phyloP scores from a whole-genome alignment of 495 filamentous ascomycete genomes.

The Hypomontagnella submonticulosa region DNA sequence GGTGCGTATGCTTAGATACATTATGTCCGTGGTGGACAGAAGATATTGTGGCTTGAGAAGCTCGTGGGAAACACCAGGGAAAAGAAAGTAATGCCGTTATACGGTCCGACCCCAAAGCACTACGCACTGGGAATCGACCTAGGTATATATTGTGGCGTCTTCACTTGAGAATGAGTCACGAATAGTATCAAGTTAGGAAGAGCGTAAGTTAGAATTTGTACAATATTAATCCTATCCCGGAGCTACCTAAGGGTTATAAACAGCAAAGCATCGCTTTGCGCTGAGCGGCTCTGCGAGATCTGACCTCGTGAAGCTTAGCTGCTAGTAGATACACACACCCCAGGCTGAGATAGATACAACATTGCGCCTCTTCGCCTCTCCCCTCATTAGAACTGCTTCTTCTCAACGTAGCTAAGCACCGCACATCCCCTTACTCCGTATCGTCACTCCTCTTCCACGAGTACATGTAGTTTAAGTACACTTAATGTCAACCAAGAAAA shows the following conservation, averaged over 20 bases:
- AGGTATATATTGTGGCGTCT: no score
- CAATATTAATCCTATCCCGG: conserved; percentile 28
- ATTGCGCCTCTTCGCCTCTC: background rate
- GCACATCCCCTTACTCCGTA: background rate
- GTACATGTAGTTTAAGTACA: conserved; percentile 5
- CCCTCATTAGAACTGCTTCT: background rate
- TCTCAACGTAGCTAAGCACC: conserved; percentile 5
- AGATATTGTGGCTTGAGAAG: no score
- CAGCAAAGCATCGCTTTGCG: conserved; percentile 16
- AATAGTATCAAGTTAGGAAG: background rate
- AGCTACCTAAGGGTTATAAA: conserved; percentile 25
- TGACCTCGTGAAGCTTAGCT: conserved; percentile 13
- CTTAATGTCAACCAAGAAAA: conserved; percentile 12
- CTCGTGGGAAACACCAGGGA: no score
- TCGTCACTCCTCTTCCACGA: conserved; percentile 10
- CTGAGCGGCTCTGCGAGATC: background rate
- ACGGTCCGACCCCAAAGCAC: no score
- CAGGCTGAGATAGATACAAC: conserved; percentile 35
- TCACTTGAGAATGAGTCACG: background rate
- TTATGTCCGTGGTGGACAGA: no score
- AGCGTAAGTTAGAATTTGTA: conserved; percentile 30
- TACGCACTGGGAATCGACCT: no score
- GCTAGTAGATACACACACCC: conserved; percentile 36
- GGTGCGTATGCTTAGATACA: no score
- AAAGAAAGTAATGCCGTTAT: no score